Conservation (phyloP, 1,284 basidiomycete species). For the Cutaneotrichosporon arboriforme region DNA sequence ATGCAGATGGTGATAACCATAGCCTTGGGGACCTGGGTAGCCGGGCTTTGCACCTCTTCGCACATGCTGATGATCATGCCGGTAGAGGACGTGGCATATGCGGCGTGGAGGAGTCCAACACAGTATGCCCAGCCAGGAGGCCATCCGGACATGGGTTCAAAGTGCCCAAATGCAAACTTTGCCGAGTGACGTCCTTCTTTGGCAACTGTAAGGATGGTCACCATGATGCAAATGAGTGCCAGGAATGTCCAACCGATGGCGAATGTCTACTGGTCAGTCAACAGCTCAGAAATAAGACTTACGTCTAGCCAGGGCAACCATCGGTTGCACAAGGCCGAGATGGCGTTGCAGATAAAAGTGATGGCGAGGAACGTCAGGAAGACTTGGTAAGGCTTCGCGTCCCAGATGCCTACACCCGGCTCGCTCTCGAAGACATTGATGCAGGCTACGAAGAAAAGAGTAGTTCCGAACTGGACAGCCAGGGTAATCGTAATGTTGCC, state of each 20-base stretch:
- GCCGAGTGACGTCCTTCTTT: conserved; percentile 36
- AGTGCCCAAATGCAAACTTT: conserved; percentile 24
- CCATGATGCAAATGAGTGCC: conserved; percentile 17
- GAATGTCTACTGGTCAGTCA: conserved; percentile 26
- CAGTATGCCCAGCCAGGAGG: conserved; percentile 21
- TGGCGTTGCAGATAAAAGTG: conserved; percentile 15
- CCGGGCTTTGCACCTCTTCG: conserved; percentile 44
- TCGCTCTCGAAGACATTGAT: conserved; percentile 20
- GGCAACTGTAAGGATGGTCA: conserved; percentile 43
- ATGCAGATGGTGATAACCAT: conserved; percentile 22
- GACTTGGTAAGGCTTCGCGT: conserved; percentile 21
- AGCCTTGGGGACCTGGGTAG: conserved; percentile 43
- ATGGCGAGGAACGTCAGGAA: conserved; percentile 14
- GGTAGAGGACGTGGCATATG: conserved; percentile 36
- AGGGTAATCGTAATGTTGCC: conserved; percentile 49
- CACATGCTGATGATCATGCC: conserved; percentile 46
- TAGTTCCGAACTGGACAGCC: conserved; percentile 48
- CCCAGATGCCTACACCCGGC: conserved; percentile 11
- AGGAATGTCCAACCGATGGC: conserved; percentile 29
- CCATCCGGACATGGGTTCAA: conserved; percentile 18
- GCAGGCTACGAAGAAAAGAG: conserved; percentile 28
- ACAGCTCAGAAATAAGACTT: conserved; percentile 8
- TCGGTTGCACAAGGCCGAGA: conserved; percentile 34
- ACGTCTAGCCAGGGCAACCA: conserved; percentile 37
- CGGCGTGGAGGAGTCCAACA: conserved; percentile 42